Base-by-base conservation (phyloP, 352 stramenopile species). In the Pythium myriotylum region DNA sequence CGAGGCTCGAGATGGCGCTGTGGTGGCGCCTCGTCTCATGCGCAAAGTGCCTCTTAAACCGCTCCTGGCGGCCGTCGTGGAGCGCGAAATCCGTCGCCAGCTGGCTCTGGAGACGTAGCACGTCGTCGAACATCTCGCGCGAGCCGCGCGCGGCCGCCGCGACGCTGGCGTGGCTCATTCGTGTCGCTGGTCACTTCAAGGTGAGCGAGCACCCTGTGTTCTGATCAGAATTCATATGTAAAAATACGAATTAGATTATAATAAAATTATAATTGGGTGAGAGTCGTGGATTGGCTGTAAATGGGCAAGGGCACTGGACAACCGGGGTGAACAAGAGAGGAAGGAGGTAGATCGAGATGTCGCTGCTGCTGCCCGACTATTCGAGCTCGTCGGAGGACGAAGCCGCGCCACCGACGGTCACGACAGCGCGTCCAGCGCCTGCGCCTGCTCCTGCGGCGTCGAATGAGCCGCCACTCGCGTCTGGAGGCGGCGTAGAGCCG, bases 1-100 rank as follows among this genome's bases (percentile, higher is more conserved):
- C 72, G 3, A 67, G 48, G 24, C 81, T 66, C 37, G 72, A 88
- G 29, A 86, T 86, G 22, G 62, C 63, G 41, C 80, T 71, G 49
- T 73, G 72, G 68, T 85, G 71, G 59, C 72, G 79, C 19, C 76
- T 71, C 43, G 77, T 73, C 47, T 86, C 74, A 33, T 66, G 65
- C 14, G 68, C 72, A 62, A 86, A 86, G 48, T 83, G 71, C 67
- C 74, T 72, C 48, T 80, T 77, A 65, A 88, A 88, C 19, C 70
- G 65, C 62, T 72, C 62, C 52, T 86, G 79, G 20, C 76, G 70
- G 1, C 65, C 68, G 40, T 84, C 77, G 41, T 85, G 70, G 39
- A 67, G 70, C 40, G 67, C 63, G 46, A 86, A 83, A 22, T 81
- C 74, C 19, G 68, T 49, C 46, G 65, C 59, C 39, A 85, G 45